phyloP scores from a whole-genome alignment of 441 rosid species.

The Erodium chrysanthum region DNA sequence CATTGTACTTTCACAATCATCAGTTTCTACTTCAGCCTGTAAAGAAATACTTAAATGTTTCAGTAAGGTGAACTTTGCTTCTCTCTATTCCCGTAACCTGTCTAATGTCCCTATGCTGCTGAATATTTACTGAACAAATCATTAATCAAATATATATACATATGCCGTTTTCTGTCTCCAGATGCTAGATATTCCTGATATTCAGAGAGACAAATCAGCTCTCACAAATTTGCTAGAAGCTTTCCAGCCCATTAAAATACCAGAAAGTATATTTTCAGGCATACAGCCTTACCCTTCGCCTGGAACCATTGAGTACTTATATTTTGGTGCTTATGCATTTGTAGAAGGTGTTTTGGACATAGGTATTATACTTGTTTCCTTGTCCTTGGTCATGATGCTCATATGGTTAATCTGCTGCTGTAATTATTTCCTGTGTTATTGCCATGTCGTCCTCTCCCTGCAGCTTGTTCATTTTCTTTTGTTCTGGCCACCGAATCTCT shows the following conservation, averaged over 20 bases:
- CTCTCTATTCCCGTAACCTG: slow-evolving; percentile 6
- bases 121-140: not conserved
- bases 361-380: slow-evolving; percentile 32
- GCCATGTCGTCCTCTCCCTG: slow-evolving; percentile 24
- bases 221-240: slow-evolving; percentile 52
- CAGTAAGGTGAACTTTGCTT: slow-evolving; percentile 40
- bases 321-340: slow-evolving; percentile 52
- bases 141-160: not conserved
- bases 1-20: slow-evolving; percentile 38
- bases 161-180: slow-evolving; percentile 23
- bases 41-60: slow-evolving; percentile 61
- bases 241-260: slow-evolving; percentile 41
- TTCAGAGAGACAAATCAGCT: slow-evolving; percentile 39
- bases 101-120: not conserved
- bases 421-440: slow-evolving; percentile 7
- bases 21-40: slow-evolving; percentile 38
- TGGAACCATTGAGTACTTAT: slow-evolving; percentile 54
- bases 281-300: slow-evolving; percentile 36
- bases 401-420: slow-evolving; percentile 3
- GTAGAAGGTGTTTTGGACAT: slow-evolving; percentile 46
- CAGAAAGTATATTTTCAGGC: slow-evolving; percentile 30
- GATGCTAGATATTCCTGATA: slow-evolving; percentile 50
- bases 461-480: slow-evolving; percentile 76
- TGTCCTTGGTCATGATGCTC: not conserved
- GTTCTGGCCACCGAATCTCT: slow-evolving; percentile 57